A percentile compares a stretch with the other conserved stretches of the same genome.
Conservation (phyloP, 2,329 filamentous ascomycete species). For the Fusarium sp. region DNA sequence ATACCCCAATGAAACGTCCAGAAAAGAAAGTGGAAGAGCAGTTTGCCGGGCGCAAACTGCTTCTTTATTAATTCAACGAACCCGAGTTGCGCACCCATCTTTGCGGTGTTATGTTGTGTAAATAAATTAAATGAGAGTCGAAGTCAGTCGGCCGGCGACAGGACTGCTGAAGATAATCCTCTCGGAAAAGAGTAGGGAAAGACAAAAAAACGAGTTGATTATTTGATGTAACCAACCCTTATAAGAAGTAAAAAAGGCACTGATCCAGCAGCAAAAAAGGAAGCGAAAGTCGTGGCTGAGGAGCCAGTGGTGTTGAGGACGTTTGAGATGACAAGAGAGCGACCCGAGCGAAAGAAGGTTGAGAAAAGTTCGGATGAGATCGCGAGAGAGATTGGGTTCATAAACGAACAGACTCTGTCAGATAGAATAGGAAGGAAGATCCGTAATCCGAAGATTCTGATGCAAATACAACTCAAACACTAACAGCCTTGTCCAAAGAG, state of each 20-base stretch:
- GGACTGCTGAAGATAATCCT: slow-evolving; percentile 19
- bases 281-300: slow-evolving; percentile 42
- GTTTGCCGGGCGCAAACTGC: slow-evolving; percentile 76
- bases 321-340: slow-evolving; percentile 39
- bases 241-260: slow-evolving; percentile 51
- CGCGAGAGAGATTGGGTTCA: slow-evolving; percentile 31
- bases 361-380: slow-evolving; percentile 26
- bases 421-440: slow-evolving; percentile 11
- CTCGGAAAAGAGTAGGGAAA: not conserved
- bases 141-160: slow-evolving; percentile 39
- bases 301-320: slow-evolving; percentile 19
- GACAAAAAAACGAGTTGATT: slow-evolving; percentile 7
- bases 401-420: slow-evolving; percentile 29
- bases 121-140: slow-evolving; percentile 19
- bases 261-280: slow-evolving; percentile 67
- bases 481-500: slow-evolving; percentile 19
- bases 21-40: slow-evolving; percentile 84
- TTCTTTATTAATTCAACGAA: slow-evolving; percentile 62
- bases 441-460: slow-evolving; percentile 35
- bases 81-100: slow-evolving; percentile 56
- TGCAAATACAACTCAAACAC: slow-evolving; percentile 13
- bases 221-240: slow-evolving; percentile 25
- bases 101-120: slow-evolving; percentile 33
- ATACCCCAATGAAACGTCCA: slow-evolving; percentile 81
- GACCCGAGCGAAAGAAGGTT: slow-evolving; percentile 35